These are phyloP conservation scores for Meripilus lineatus DNA, from an alignment of 1,284 basidiomycete species.

Conservation along the genomic window DNA sequence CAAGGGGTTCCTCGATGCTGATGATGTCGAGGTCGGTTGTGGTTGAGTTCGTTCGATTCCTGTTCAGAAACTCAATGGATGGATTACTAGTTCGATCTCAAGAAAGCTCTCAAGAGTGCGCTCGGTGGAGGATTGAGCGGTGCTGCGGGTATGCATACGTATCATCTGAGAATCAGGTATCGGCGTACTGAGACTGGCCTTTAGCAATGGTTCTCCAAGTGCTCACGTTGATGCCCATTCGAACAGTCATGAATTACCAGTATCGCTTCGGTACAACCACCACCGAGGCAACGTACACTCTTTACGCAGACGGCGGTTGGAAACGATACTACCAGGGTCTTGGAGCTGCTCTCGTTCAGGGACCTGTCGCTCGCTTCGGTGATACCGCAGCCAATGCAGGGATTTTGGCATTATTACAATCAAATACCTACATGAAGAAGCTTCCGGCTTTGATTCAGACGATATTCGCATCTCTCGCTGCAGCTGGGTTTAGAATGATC, in stretches of 20 bases:
- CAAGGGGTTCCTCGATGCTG: slow-evolving; percentile 65
- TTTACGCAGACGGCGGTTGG: slow-evolving; percentile 78
- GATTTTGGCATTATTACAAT: slow-evolving; percentile 70
- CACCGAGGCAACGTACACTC: slow-evolving; percentile 57
- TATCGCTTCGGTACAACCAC: slow-evolving; percentile 77
- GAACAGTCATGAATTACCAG: slow-evolving; percentile 92
- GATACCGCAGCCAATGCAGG: slow-evolving; percentile 86
- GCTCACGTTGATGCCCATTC: slow-evolving; percentile 76
- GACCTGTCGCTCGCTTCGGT: slow-evolving; percentile 75
- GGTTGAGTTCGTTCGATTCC: not conserved
- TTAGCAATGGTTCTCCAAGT: slow-evolving; percentile 90
- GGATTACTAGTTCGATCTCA: slow-evolving; percentile 66
- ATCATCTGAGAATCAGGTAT: not conserved
- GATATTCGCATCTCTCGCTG: slow-evolving; percentile 63
- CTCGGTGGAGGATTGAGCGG: slow-evolving; percentile 84
- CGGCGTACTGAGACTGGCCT: not conserved
- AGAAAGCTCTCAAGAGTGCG: slow-evolving; percentile 70
- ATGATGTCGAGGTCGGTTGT: slow-evolving; percentile 56
- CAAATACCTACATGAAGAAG: slow-evolving; percentile 60
- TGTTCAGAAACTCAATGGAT: not conserved
- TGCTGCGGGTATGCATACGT: slow-evolving; percentile 54
- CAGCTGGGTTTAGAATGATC: slow-evolving; percentile 78
- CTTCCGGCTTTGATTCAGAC: slow-evolving; percentile 65
- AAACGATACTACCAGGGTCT: slow-evolving; percentile 82
- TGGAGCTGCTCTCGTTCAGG: slow-evolving; percentile 75